A percentile compares a stretch with the other conserved stretches of the same genome.
Conservation (phyloP, 2,329 filamentous ascomycete species). For the Claviceps arundinis region DNA sequence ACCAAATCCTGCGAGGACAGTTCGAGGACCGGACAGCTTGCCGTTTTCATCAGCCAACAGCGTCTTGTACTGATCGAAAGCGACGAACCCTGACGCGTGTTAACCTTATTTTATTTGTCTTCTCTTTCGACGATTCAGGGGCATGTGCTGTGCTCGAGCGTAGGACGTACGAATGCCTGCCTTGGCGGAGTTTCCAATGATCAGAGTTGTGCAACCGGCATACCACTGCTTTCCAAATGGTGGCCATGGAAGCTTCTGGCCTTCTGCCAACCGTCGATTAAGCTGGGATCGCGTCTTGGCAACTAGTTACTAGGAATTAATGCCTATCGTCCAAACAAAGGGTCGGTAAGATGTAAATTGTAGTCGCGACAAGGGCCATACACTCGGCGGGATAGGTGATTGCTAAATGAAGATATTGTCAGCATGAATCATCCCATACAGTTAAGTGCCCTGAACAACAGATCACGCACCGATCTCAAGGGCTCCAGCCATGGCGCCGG, state of each 20-base stretch:
- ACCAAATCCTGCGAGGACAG: constrained; percentile 85
- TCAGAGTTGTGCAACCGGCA: constrained; percentile 90
- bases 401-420: constrained; percentile 24
- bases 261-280: constrained; percentile 68
- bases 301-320: constrained; percentile 34
- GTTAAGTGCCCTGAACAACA: not conserved
- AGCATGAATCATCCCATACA: not conserved
- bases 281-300: constrained; percentile 92
- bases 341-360: not conserved
- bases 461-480: constrained; percentile 67
- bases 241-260: constrained; percentile 86
- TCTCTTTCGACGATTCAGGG: not conserved
- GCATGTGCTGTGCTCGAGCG: not conserved
- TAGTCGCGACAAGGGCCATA: constrained; percentile 23
- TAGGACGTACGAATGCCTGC: constrained; percentile 69
- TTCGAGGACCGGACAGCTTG: constrained; percentile 78
- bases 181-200: constrained; percentile 93
- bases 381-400: constrained; percentile 94
- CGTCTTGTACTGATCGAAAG: constrained; percentile 87
- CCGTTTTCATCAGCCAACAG: constrained; percentile 72
- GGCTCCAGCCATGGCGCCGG: constrained; percentile 84
- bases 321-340: constrained; percentile 2
- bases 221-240: constrained; percentile 94
- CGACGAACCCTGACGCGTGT: constrained; percentile 51
- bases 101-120: not conserved